These are phyloP conservation scores for Apiospora malaysiana DNA, from an alignment of 2,329 filamentous ascomycete genomes.

Conservation along the genomic window DNA sequence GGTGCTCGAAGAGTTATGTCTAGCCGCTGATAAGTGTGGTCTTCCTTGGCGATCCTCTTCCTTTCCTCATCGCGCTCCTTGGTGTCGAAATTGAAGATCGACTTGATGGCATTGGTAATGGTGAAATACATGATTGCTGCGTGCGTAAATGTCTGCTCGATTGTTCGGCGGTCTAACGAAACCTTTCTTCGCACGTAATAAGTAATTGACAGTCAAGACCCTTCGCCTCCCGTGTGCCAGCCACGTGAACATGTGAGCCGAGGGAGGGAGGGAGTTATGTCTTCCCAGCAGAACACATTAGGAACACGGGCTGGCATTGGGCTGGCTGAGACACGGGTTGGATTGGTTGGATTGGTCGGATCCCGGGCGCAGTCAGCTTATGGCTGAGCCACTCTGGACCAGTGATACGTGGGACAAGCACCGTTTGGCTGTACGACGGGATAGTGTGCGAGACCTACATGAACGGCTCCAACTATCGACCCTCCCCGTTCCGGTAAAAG, in stretches of 20 bases:
- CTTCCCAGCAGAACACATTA: not conserved
- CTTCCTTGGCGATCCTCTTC: constrained; percentile 27
- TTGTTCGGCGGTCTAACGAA: not conserved
- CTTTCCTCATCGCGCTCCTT: constrained; percentile 22
- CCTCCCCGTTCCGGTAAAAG: not conserved
- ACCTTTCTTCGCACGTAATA: not conserved
- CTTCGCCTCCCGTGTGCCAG: not conserved
- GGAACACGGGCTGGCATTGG: not conserved
- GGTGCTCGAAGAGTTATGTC: constrained; percentile 34
- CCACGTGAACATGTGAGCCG: not conserved
- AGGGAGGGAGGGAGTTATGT: not conserved
- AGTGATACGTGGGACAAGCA: not conserved
- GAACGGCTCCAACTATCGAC: not conserved
- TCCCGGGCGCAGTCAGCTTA: constrained; percentile 6
- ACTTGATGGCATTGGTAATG: constrained; percentile 27
- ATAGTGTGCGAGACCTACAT: not conserved
- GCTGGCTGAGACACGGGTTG: not conserved
- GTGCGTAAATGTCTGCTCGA: not conserved
- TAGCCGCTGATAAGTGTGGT: constrained; percentile 25
- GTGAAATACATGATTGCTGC: constrained; percentile 28
- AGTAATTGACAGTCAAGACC: not conserved
- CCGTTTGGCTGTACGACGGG: not conserved
- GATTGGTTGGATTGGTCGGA: not conserved
- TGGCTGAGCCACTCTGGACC: not conserved
- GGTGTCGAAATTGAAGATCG: constrained; percentile 26